Evolutionary conservation across 2,329 filamentous ascomycete genomes (phyloP), one percentile per base, ranked within the genome.

Genomic region (Aquanectria penicillioides): DNA sequence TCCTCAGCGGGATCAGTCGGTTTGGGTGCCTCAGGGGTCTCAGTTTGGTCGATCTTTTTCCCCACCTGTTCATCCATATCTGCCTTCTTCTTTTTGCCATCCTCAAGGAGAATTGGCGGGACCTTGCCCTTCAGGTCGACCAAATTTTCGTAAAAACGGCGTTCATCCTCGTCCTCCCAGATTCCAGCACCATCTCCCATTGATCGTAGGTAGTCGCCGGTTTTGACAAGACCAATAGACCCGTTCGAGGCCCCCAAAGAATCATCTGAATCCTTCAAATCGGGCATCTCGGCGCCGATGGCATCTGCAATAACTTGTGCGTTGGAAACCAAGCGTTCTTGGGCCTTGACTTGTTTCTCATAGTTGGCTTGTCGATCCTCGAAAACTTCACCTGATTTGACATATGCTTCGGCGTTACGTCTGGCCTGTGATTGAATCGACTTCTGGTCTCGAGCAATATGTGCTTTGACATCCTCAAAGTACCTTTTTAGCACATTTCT

Each of bases 91-190:
- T 97, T 98, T 77, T 96, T 97, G 50, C 87, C 88, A 68, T 98
- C 95, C 71, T 99, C 95, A 1, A 99, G 86, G 8, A 99, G 81
- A 68, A 99, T 96, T 2, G 90, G 90, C 0, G 95, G 96, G 3
- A 99, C 95, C 68, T 97, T 96, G 67, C 96, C 95, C 73, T 96
- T 97, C 13, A 99, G 81, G 72, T 99, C 95, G 11, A 97, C 91
- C 10, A 99, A 77, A 64, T 97, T 98, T 80, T 99, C 95, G 77
- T 99, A 99, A 75, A 99, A 99, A 60, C 95, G 91, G 59, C 95
- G 89, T 77, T 99, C 94, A 52, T 99, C 95, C 72, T 99, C 95
- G 69, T 99, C 95, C 78, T 97, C 94, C 95, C 95, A 99, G 62
- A 99, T 98, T 0, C 95, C 95, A 20, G 94, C 86, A 17, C 93